Conservation (phyloP, 495 filamentous ascomycete genomes). For the Aspergillus avenaceus region DNA sequence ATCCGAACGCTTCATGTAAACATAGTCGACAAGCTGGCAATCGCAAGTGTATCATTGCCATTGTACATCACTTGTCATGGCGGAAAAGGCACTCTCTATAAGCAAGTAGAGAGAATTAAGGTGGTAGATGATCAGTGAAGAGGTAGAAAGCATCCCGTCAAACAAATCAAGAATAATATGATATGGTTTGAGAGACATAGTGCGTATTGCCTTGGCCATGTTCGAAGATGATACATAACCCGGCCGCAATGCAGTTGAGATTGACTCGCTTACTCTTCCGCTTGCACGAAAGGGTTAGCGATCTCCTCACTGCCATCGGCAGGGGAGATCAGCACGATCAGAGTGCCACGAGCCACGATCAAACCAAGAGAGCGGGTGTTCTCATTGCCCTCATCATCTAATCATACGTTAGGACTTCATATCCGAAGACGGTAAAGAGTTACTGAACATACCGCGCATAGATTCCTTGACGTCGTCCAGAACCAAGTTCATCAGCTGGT, state of each 20-base stretch:
- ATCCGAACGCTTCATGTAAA: neutral
- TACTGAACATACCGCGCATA: slow-evolving; percentile 73
- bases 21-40: neutral
- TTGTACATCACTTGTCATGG: neutral
- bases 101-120: neutral
- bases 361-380: slow-evolving; percentile 79
- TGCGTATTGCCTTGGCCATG: too few species aligned
- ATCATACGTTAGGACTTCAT: too few species aligned
- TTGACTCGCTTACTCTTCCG: slow-evolving; percentile 47
- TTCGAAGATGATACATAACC: too few species aligned
- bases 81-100: neutral
- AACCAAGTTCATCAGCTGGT: slow-evolving; percentile 96
- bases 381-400: slow-evolving; percentile 88
- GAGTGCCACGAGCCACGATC: slow-evolving; percentile 86
- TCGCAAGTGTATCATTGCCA: neutral
- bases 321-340: slow-evolving; percentile 88
- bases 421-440: too few species aligned
- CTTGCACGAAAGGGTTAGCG: slow-evolving; percentile 82
- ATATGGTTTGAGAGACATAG: too few species aligned
- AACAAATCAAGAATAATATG: too few species aligned
- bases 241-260: neutral
- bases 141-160: neutral
- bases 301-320: slow-evolving; percentile 94
- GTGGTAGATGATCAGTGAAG: too few species aligned
- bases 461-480: slow-evolving; percentile 90